These are phyloP conservation scores for Penicillium palitans DNA, from an alignment of 2,329 filamentous ascomycete genomes.

Conservation along the genomic window DNA sequence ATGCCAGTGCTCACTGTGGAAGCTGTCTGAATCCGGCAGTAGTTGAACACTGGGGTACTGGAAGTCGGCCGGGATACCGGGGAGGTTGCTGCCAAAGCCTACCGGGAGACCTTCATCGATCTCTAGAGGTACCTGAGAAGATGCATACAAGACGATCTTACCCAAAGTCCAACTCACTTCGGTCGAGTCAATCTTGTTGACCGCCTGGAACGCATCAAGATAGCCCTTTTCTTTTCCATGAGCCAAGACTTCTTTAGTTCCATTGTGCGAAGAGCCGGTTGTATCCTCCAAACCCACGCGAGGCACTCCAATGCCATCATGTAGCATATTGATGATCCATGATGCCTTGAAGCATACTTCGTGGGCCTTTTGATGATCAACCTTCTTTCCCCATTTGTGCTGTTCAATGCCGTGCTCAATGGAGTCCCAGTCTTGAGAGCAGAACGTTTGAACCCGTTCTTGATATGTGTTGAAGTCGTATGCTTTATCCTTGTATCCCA, in stretches of 20 bases:
- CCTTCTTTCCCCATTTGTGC: constrained; percentile 73
- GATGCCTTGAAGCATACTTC: constrained; percentile 97
- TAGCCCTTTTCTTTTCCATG: constrained; percentile 73
- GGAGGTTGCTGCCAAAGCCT: constrained; percentile 86
- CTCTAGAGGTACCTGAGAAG: constrained; percentile 75
- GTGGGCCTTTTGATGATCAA: constrained; percentile 70
- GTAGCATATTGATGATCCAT: constrained; percentile 95
- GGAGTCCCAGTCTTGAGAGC: constrained; percentile 74
- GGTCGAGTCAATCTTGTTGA: constrained; percentile 85
- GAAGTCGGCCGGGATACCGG: constrained; percentile 71
- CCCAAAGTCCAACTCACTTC: constrained; percentile 98
- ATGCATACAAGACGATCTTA: constrained; percentile 93
- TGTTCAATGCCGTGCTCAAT: constrained; percentile 67
- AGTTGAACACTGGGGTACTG: constrained; percentile 63
- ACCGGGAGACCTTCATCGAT: constrained; percentile 68
- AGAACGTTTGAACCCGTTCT: constrained; percentile 78
- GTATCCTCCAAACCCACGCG: constrained; percentile 74
- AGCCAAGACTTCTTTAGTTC: constrained; percentile 68
- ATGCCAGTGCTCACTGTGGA: constrained; percentile 56
- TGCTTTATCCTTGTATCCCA: constrained; percentile 70
- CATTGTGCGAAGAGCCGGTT: constrained; percentile 59
- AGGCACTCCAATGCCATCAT: constrained; percentile 93
- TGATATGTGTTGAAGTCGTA: constrained; percentile 94
- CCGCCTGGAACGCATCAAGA: constrained; percentile 82
- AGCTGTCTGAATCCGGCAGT: constrained; percentile 33